These are phyloP conservation scores for Insectozyma bohioensis DNA, from an alignment of 1,139 yeast genomes.

Conservation along the genomic window DNA sequence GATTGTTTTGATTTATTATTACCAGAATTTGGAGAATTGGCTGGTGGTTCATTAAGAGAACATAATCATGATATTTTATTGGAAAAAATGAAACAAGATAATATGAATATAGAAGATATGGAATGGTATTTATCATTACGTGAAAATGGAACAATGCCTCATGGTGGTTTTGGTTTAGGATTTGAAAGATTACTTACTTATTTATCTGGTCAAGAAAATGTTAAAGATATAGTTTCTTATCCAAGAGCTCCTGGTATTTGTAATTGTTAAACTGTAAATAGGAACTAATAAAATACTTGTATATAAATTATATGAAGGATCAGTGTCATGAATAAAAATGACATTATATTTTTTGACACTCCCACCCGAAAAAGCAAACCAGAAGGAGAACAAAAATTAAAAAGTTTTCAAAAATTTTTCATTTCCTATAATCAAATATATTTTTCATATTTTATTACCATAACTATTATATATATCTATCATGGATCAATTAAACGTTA, in stretches of 20 bases:
- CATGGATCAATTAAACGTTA: constrained; percentile 82
- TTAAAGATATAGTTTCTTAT: constrained; percentile 85
- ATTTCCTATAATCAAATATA: too few relatives aligned
- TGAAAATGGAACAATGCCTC: constrained; percentile 80
- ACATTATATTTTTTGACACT: neutral
- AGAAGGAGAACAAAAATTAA: neutral
- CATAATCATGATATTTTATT: constrained; percentile 52
- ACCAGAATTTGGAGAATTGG: constrained; percentile 94
- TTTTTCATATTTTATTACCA: too few relatives aligned
- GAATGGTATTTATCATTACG: constrained; percentile 82
- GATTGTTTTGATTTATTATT: constrained; percentile 87
- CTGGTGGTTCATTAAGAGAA: constrained; percentile 93
- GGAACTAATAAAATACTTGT: neutral
- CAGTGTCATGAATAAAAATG: too few relatives aligned
- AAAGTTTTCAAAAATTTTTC: constrained; percentile 4
- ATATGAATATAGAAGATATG: constrained; percentile 59
- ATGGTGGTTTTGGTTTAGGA: constrained; percentile 98
- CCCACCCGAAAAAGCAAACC: neutral
- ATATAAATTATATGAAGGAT: too few relatives aligned
- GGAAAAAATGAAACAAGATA: constrained; percentile 47
- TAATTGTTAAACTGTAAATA: constrained; percentile 23
- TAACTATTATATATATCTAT: too few relatives aligned
- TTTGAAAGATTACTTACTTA: constrained; percentile 82
- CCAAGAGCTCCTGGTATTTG: constrained; percentile 50
- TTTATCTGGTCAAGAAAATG: constrained; percentile 69